Conservation (phyloP, 306 rosid genomes). For the Vigna radiata region DNA sequence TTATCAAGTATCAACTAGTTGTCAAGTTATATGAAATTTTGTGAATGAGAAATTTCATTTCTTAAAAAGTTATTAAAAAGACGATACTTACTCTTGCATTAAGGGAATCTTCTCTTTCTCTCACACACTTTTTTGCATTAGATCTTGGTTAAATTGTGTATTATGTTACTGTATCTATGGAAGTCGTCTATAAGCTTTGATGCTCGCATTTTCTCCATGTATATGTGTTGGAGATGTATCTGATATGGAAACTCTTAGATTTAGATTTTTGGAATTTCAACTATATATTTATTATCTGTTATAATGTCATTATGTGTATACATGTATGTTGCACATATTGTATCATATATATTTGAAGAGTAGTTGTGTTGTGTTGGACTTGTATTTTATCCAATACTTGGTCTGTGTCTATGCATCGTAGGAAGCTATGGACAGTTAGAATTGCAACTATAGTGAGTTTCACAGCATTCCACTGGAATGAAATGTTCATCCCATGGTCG, state of each 20-base stretch:
- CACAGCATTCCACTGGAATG: conserved; percentile 21
- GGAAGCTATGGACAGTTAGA: neutral
- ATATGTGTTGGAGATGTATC: neutral
- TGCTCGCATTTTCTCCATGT: neutral
- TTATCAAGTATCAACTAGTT: neutral
- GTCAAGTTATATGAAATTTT: neutral
- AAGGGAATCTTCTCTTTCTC: neutral
- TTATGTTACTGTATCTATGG: neutral
- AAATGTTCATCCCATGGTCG: neutral
- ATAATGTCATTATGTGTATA: neutral
- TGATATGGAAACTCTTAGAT: neutral
- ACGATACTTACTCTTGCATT: neutral
- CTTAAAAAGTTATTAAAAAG: neutral
- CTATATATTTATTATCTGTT: neutral
- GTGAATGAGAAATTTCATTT: neutral
- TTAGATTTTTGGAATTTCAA: neutral
- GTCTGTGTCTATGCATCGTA: neutral
- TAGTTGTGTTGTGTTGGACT: neutral
- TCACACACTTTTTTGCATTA: neutral
- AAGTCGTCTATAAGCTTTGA: neutral
- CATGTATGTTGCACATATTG: neutral
- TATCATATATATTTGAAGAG: neutral
- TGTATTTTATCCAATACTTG: neutral
- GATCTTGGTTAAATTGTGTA: neutral
- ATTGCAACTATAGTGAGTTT: conserved; percentile 21